Percentiles rank a stretch among this genome's conserved stretches.
Evolutionary conservation across 768 basidiomycete species (phyloP).

Genomic region (Russula abietina): DNA sequence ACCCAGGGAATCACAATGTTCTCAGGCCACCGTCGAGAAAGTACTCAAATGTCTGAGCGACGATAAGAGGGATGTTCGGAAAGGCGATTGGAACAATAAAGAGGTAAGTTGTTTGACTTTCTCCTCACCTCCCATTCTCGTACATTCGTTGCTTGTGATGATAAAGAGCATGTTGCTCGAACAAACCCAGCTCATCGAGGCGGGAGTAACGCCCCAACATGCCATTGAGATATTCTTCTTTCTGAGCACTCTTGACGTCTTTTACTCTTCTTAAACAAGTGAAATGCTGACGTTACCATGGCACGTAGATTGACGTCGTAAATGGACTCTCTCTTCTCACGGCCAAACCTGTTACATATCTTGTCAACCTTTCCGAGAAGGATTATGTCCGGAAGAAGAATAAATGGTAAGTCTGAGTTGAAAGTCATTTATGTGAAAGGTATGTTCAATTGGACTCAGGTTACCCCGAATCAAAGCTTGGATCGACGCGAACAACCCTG

Average conservation of each 20-base stretch:
- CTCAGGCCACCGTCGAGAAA: conserved; percentile 79
- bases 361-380: conserved; percentile 92
- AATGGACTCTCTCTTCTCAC: conserved; percentile 87
- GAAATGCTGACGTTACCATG: not conserved
- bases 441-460: conserved; percentile 37
- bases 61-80: conserved; percentile 86
- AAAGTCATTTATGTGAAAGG: not conserved
- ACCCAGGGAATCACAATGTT: not conserved
- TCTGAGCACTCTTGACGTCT: conserved; percentile 12
- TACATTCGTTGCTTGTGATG: conserved; percentile 39
- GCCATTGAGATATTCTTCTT: conserved; percentile 53
- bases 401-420: conserved; percentile 63
- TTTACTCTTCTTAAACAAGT: not conserved
- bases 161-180: conserved; percentile 79
- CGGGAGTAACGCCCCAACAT: conserved; percentile 83
- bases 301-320: conserved; percentile 74
- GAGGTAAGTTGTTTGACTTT: conserved; percentile 57
- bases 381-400: conserved; percentile 98
- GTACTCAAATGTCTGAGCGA: conserved; percentile 70
- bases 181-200: conserved; percentile 94
- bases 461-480: conserved; percentile 95
- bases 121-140: not conserved
- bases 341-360: conserved; percentile 95
- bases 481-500: conserved; percentile 96
- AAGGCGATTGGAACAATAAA: conserved; percentile 92